Percentiles rank a stretch among this genome's conserved stretches.
Evolutionary conservation across 768 basidiomycete genomes (phyloP).

Genomic region (Mycena belliarum): DNA sequence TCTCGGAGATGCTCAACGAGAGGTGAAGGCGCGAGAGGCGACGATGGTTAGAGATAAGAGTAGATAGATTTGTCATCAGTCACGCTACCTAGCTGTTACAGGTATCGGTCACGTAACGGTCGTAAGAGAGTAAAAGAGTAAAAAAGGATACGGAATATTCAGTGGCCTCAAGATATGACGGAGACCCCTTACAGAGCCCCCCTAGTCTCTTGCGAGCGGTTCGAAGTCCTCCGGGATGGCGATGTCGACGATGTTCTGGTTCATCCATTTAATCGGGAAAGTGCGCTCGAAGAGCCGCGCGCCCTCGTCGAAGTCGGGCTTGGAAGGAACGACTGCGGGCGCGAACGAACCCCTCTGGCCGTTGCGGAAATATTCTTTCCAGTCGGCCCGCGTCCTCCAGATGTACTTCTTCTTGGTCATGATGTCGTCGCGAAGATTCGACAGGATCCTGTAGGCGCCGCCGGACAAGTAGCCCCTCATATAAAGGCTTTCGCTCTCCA

Average conservation of each 20-base stretch:
- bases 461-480: background rate
- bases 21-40: too few relatives aligned
- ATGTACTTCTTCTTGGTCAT: too few relatives aligned
- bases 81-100: too few relatives aligned
- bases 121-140: background rate
- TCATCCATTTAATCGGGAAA: background rate
- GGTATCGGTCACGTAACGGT: too few relatives aligned
- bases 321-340: background rate
- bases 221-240: background rate
- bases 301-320: background rate
- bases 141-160: background rate
- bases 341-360: too few relatives aligned
- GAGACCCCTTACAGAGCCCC: conserved; percentile 1
- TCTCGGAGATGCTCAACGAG: too few relatives aligned
- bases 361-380: too few relatives aligned
- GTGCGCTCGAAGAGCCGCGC: background rate
- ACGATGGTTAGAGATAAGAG: too few relatives aligned
- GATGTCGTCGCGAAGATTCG: background rate
- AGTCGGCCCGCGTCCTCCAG: too few relatives aligned
- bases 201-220: background rate
- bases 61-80: too few relatives aligned
- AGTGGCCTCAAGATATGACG: background rate
- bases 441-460: background rate
- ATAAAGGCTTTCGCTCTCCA: background rate
- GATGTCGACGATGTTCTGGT: background rate